A percentile compares a stretch with the other conserved stretches of the same genome.
Evolutionary conservation across 306 rosid species (phyloP).

Genomic region (Trichosanthes truncata): DNA sequence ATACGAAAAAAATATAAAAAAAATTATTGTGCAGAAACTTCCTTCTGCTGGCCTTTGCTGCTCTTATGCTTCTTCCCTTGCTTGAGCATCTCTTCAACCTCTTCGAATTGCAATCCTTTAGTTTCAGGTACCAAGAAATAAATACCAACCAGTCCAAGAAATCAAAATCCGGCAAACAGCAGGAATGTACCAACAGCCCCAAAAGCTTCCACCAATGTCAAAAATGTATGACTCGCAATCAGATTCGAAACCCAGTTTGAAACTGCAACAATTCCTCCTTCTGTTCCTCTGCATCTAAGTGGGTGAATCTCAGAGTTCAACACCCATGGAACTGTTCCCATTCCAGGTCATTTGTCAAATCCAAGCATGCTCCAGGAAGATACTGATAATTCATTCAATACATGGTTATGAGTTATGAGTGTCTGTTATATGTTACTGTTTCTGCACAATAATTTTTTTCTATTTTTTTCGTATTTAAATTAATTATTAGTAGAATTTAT

Average conservation of each 20-base stretch:
- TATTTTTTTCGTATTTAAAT: too few species aligned
- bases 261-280: conserved; percentile 82
- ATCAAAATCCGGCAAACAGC: conserved; percentile 52
- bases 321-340: conserved; percentile 83
- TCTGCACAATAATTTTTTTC: too few species aligned
- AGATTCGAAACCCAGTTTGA: conserved; percentile 69
- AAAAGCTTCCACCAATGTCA: conserved; percentile 32
- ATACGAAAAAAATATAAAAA: too few species aligned
- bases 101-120: conserved; percentile 51
- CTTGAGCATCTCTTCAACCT: conserved; percentile 53
- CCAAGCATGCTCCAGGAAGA: conserved; percentile 68
- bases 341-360: conserved; percentile 37
- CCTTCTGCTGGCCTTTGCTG: too few species aligned
- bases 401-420: neutral
- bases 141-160: conserved; percentile 39
- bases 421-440: too few species aligned
- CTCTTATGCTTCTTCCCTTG: too few species aligned
- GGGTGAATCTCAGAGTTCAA: conserved; percentile 81
- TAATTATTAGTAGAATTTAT: too few species aligned
- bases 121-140: conserved; percentile 53
- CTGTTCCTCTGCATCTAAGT: conserved; percentile 51
- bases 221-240: conserved; percentile 52
- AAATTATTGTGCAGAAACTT: too few species aligned
- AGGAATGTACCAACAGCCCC: conserved; percentile 66
- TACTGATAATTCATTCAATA: conserved; percentile 22